phyloP scores from a whole-genome alignment of 257 asterid genomes.

The Nicotiana obtusifolia region DNA sequence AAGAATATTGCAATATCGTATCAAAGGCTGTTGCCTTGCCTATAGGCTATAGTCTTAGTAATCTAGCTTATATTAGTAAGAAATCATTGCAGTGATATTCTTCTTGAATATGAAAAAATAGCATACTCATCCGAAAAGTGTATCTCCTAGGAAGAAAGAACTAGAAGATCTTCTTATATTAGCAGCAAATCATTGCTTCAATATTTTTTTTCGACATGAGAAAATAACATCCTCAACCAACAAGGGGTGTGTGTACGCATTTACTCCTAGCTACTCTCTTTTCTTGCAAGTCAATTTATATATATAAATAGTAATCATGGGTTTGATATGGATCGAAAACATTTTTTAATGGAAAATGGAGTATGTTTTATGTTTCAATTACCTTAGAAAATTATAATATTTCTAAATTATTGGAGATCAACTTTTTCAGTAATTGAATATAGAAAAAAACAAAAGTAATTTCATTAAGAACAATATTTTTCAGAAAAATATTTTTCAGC shows the following conservation, averaged over 20 bases:
- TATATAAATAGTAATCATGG: not conserved
- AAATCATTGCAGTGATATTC: not conserved
- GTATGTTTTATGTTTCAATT: not conserved
- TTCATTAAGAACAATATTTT: no score
- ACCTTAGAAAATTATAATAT: not conserved
- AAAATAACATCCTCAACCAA: not conserved
- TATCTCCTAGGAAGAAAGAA: no score
- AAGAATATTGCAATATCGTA: not conserved
- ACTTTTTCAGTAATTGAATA: no score
- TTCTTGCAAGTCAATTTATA: not conserved
- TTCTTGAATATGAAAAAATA: no score
- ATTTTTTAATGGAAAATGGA: not conserved
- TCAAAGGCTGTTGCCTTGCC: not conserved
- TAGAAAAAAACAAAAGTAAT: no score
- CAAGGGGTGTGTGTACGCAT: not conserved
- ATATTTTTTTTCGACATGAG: not conserved
- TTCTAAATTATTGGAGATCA: not conserved
- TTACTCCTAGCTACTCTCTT: not conserved
- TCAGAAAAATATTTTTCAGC: not conserved
- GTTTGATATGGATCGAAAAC: not conserved
- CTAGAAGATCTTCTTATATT: not conserved
- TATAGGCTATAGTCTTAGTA: not conserved
- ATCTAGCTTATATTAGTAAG: constrained; percentile 3
- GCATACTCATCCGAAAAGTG: not conserved
- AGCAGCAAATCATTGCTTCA: not conserved